These are phyloP conservation scores for Butyriboletus appendiculatus DNA, from an alignment of 1,284 basidiomycete species.

Conservation along the genomic window DNA sequence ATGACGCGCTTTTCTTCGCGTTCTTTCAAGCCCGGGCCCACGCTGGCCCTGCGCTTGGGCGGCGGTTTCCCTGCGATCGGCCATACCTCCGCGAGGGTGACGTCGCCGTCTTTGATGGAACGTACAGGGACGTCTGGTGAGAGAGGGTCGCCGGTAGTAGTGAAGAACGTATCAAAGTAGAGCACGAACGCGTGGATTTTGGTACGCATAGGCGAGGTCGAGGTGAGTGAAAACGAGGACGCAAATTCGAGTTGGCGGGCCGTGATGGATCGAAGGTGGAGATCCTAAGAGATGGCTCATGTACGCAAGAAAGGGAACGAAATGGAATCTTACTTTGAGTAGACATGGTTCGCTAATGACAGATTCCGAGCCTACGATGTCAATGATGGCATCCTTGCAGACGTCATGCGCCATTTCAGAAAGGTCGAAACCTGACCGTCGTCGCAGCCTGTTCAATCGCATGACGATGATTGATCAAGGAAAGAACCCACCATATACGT, in stretches of 20 bases:
- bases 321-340: constrained; percentile 56
- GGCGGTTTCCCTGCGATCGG: constrained; percentile 63
- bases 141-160: constrained; percentile 56
- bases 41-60: constrained; percentile 51
- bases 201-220: constrained; percentile 56
- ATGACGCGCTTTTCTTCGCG: constrained; percentile 55
- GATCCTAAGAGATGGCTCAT: constrained; percentile 49
- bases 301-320: not conserved
- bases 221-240: constrained; percentile 69
- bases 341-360: constrained; percentile 68
- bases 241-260: constrained; percentile 78
- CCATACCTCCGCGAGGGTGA: constrained; percentile 74
- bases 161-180: constrained; percentile 97
- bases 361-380: constrained; percentile 72
- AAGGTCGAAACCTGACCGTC: constrained; percentile 75
- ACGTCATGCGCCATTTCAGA: constrained; percentile 73
- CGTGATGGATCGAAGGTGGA: constrained; percentile 67
- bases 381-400: constrained; percentile 80
- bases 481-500: constrained; percentile 75
- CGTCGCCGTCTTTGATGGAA: constrained; percentile 56
- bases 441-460: not conserved
- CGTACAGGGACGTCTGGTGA: constrained; percentile 52
- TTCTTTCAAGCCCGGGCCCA: constrained; percentile 33
- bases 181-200: constrained; percentile 83
- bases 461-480: not conserved